phyloP scores from a whole-genome alignment of 148 eudicot species.

The Oxyria digyna region DNA sequence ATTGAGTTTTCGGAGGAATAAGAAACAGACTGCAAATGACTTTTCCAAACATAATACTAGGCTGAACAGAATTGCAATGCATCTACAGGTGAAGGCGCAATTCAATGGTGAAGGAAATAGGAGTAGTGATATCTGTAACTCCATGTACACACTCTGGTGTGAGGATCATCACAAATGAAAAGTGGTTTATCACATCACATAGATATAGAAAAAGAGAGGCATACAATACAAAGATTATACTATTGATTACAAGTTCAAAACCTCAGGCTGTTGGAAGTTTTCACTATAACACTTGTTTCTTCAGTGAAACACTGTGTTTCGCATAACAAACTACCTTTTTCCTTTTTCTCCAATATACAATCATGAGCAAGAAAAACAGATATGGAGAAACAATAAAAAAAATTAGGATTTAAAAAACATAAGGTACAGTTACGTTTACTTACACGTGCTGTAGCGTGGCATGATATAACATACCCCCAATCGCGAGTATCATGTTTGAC shows the following conservation, averaged over 20 bases:
- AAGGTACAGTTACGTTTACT: conserved; percentile 15
- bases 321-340: neutral
- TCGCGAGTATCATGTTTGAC: conserved; percentile 65
- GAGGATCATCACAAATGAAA: neutral
- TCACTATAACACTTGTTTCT: neutral
- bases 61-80: neutral
- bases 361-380: neutral
- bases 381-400: neutral
- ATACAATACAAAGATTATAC: too few species aligned
- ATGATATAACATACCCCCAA: conserved; percentile 76
- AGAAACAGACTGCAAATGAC: neutral
- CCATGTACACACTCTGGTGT: neutral
- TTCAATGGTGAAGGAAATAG: neutral
- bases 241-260: neutral
- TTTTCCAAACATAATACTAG: neutral
- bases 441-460: conserved; percentile 67
- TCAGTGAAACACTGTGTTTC: neutral
- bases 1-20: neutral
- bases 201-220: neutral
- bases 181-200: neutral
- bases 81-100: neutral
- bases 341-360: neutral
- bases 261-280: neutral
- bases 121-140: neutral
- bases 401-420: too few species aligned